Conservation (phyloP, 257 asterid genomes). For the Rehmannia glutinosa region DNA sequence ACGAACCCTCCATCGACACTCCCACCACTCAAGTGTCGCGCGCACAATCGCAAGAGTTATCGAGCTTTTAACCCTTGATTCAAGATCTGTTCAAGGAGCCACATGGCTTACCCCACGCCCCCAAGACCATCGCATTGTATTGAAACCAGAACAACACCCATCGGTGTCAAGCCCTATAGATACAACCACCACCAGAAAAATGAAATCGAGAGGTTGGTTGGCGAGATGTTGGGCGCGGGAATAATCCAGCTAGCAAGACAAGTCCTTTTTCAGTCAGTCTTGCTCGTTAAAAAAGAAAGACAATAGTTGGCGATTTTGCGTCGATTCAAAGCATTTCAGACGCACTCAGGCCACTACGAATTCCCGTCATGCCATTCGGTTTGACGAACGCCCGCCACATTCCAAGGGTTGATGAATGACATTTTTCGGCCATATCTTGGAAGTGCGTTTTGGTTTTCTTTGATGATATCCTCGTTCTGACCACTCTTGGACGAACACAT, state of each 20-base stretch:
- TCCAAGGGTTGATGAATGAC: not conserved
- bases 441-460: not conserved
- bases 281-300: not conserved
- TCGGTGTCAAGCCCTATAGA: not conserved
- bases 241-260: not conserved
- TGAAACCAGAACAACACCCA: not conserved
- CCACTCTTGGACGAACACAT: too few species aligned
- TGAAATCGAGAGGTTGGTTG: not conserved
- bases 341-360: not conserved
- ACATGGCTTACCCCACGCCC: too few species aligned
- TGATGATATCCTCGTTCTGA: not conserved
- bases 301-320: not conserved
- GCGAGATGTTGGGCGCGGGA: not conserved
- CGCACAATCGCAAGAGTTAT: too few species aligned
- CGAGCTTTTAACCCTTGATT: too few species aligned
- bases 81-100: too few species aligned
- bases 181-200: not conserved
- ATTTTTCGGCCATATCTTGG: not conserved
- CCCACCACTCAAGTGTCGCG: too few species aligned
- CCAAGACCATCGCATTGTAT: not conserved
- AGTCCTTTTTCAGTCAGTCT: not conserved
- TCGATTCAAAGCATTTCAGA: not conserved
- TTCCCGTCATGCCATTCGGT: not conserved
- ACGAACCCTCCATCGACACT: too few species aligned
- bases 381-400: not conserved